Evolutionary conservation across 164 flowering plant genomes (phyloP).

Genomic region (Stephania cephalantha): DNA sequence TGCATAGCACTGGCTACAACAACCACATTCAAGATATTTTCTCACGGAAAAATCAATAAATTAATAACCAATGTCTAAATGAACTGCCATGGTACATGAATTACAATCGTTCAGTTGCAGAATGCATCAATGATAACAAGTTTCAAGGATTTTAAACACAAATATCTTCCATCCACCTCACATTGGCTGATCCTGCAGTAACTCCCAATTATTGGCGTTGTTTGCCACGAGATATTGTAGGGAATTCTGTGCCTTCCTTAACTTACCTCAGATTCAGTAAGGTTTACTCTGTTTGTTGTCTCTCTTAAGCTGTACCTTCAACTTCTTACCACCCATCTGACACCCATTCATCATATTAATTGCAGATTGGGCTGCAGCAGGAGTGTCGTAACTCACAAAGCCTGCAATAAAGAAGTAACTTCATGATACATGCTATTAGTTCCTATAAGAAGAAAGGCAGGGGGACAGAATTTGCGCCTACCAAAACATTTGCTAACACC

Average conservation of each 20-base stretch:
- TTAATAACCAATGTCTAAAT: constrained; percentile 46
- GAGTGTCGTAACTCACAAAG: constrained; percentile 90
- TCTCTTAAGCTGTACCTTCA: constrained; percentile 97
- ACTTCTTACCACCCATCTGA: constrained; percentile 89
- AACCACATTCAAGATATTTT: constrained; percentile 8
- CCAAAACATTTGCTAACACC: constrained; percentile 99
- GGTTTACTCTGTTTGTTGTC: constrained; percentile 83
- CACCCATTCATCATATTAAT: constrained; percentile 83
- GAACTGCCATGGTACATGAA: constrained; percentile 56
- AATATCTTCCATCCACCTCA: constrained; percentile 28
- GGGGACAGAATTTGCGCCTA: constrained; percentile 19
- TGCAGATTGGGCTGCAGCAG: constrained; percentile 83
- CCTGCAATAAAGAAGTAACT: constrained; percentile 46
- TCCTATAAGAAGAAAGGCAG: constrained; percentile 4
- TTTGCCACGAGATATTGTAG: constrained; percentile 17
- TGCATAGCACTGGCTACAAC: constrained; percentile 5
- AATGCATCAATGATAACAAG: constrained; percentile 51
- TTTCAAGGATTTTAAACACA: constrained; percentile 27
- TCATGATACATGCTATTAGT: background rate
- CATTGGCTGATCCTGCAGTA: constrained; percentile 21
- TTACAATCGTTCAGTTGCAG: constrained; percentile 40
- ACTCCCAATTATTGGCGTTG: constrained; percentile 23
- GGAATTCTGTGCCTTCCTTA: constrained; percentile 24
- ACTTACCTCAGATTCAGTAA: constrained; percentile 41
- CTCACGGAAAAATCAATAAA: constrained; percentile 54